Conservation (phyloP, 2,329 filamentous ascomycete genomes). For the Aspergillus ibericus region DNA sequence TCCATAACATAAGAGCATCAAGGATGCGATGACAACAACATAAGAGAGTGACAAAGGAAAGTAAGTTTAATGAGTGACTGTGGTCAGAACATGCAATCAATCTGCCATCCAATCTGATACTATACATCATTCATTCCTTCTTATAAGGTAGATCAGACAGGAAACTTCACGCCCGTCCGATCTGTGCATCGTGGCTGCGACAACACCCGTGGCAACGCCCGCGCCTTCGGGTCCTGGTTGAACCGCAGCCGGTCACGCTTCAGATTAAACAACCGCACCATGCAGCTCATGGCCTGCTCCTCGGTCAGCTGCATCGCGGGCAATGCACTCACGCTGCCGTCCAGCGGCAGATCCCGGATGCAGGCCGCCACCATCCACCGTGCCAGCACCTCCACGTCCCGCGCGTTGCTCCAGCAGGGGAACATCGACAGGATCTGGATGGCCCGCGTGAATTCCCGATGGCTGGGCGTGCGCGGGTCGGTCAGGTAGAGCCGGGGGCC, state of each 20-base stretch:
- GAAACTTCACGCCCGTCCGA: constrained; percentile 19
- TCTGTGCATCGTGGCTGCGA: constrained; percentile 19
- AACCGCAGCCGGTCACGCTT: constrained; percentile 21
- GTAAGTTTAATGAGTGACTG: neutral
- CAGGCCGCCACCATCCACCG: constrained; percentile 21
- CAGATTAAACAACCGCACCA: constrained; percentile 21
- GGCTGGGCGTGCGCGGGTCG: constrained; percentile 13
- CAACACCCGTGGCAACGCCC: constrained; percentile 18
- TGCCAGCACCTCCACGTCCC: constrained; percentile 18
- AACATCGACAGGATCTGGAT: constrained; percentile 24
- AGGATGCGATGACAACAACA: no score
- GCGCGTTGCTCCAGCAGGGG: constrained; percentile 23
- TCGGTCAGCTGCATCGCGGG: constrained; percentile 12
- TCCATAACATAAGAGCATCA: no score
- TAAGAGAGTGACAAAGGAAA: no score
- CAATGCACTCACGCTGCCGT: constrained; percentile 5
- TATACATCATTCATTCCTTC: neutral
- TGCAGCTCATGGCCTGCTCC: constrained; percentile 22
- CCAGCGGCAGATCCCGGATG: constrained; percentile 16
- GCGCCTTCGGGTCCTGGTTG: constrained; percentile 21
- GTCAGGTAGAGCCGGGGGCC: constrained; percentile 16
- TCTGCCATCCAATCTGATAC: neutral
- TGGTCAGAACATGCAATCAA: neutral
- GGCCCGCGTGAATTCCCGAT: constrained; percentile 22
- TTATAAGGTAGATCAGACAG: constrained; percentile 10